Evolutionary conservation across 148 eudicot genomes (phyloP), one percentile per base, ranked within the genome.

Genomic region (Dianthus caryophyllus): DNA sequence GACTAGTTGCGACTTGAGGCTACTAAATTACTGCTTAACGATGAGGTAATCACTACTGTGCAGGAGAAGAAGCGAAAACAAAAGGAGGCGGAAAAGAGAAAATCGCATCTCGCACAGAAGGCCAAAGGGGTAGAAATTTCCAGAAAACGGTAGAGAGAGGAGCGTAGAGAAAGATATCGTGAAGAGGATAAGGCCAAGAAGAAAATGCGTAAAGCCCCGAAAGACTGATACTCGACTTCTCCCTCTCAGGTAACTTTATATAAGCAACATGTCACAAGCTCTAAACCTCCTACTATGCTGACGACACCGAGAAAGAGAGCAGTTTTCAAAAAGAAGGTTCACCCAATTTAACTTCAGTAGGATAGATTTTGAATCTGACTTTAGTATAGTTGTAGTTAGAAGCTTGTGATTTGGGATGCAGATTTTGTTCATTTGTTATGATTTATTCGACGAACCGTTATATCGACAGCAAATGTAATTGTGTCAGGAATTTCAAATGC

Each of bases 91-190:
- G 92, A 77, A 64, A 88, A 86, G 86, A 83, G 77, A 73, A 84
- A 84, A 78, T 51, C 16, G 43, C 70, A 54, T 18, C 84, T 77
- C 62, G 76, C 50, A 10, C 73, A 84, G 75, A 85, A 78, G 60
- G 84, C 90, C 24, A 90, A 94, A 78, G 86, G 85, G 31, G 97
- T 86, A 48, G 72, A 60, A 61, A 13, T 90, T 11, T 75, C 86
- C 0, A 88, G 75, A 25, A 88, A 90, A 68, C 89, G 88, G 5
- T 84, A 83, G 66, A 81, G 92, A 69, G 96, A 90, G 62, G 97
- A 94, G 77, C 80, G 96, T 10, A 79, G 83, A 17, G 92, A 72
- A 26, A 86, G 88, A 74, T 94, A 94, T 69, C 82, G 88, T 4
- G 73, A 80, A 47, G 82, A 88, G 76, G 97, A 86, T 53, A 94